Conservation (phyloP, 257 asterid species). For the Solanum etuberosum region DNA sequence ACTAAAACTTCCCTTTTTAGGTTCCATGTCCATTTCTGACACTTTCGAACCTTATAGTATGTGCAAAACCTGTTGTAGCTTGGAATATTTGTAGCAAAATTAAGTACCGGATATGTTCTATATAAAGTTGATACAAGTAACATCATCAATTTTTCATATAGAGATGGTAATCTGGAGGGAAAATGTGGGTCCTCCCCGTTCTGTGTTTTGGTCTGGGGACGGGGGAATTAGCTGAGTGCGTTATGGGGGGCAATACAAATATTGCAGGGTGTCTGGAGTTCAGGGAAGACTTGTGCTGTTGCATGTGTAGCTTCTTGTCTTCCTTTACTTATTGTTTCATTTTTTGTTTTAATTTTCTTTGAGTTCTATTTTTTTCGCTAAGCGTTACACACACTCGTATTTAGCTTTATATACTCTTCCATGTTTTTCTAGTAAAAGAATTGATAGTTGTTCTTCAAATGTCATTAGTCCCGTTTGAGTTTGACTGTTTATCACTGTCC, state of each 20-base stretch:
- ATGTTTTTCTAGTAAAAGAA: not conserved
- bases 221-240: not conserved
- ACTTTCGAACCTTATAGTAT: not conserved
- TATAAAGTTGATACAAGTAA: not conserved
- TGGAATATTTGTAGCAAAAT: not conserved
- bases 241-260: not conserved
- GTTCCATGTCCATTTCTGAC: not conserved
- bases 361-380: not conserved
- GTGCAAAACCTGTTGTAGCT: not conserved
- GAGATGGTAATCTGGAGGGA: not conserved
- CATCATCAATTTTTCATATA: not conserved
- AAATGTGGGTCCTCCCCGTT: not conserved
- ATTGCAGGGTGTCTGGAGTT: not conserved
- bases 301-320: not conserved
- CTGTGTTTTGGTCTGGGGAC: not conserved
- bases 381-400: not conserved
- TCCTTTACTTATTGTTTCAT: not conserved
- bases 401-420: not conserved
- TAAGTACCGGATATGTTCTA: not conserved
- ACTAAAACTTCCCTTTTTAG: not conserved
- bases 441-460: not conserved
- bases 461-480: not conserved
- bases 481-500: not conserved
- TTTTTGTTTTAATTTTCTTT: not conserved
- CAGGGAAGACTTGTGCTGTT: not conserved